Conservation (phyloP, 1,284 basidiomycete genomes). For the Apiotrichum akiyoshidainum region DNA sequence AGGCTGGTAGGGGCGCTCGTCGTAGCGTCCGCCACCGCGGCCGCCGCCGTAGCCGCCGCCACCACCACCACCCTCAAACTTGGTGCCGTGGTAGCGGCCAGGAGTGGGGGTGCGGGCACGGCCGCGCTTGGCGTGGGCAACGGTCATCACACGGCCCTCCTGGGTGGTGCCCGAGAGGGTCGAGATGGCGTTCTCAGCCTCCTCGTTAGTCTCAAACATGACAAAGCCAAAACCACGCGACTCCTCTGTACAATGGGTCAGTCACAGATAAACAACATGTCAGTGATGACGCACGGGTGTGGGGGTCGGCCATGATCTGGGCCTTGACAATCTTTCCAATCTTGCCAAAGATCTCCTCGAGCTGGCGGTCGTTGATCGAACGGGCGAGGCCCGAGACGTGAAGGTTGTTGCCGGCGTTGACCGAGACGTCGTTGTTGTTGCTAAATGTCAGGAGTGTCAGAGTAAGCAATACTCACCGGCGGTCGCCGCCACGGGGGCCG, state of each 20-base stretch:
- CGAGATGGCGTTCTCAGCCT: slow-evolving; percentile 84
- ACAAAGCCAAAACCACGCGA: slow-evolving; percentile 98
- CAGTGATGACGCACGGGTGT: slow-evolving; percentile 60
- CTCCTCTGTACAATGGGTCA: slow-evolving; percentile 54
- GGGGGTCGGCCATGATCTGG: slow-evolving; percentile 95
- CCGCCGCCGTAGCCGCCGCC: slow-evolving; percentile 58
- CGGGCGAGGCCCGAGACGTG: slow-evolving; percentile 86
- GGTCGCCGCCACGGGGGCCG: slow-evolving; percentile 7
- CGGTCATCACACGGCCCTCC: slow-evolving; percentile 77
- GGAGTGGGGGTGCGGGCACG: slow-evolving; percentile 93
- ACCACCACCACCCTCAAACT: slow-evolving; percentile 56
- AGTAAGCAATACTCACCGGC: neutral
- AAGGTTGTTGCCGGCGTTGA: slow-evolving; percentile 92
- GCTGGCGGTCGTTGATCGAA: slow-evolving; percentile 75
- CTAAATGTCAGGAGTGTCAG: neutral
- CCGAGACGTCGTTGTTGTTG: slow-evolving; percentile 50
- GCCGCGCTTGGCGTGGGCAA: slow-evolving; percentile 90
- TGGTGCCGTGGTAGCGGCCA: slow-evolving; percentile 71
- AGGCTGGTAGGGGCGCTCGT: slow-evolving; percentile 50
- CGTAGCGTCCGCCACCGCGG: slow-evolving; percentile 22
- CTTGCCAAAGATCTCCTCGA: slow-evolving; percentile 84
- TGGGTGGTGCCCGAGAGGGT: slow-evolving; percentile 77
- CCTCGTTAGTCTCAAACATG: slow-evolving; percentile 81
- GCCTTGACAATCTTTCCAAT: slow-evolving; percentile 80
- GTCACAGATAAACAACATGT: neutral